Conservation (phyloP, 768 basidiomycete genomes). For the Rhodotorula taiwanensis region DNA sequence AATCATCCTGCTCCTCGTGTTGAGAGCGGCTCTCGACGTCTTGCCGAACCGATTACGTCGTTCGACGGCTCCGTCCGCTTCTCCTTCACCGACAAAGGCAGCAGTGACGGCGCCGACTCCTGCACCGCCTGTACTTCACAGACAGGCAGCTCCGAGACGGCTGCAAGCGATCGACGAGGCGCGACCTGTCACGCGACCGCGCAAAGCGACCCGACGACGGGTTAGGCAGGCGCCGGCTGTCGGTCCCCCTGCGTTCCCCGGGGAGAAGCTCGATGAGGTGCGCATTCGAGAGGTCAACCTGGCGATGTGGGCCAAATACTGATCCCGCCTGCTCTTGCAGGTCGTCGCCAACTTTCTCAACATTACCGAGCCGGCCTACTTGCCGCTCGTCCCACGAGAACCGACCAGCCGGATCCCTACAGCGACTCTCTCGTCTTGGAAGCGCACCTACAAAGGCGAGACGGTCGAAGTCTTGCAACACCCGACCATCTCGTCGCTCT, state of each 20-base stretch:
- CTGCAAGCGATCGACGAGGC: too few species aligned
- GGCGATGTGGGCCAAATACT: too few species aligned
- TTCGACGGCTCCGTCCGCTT: neutral
- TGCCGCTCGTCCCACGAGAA: slow-evolving; percentile 4
- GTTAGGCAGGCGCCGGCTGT: neutral
- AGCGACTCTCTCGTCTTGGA: slow-evolving; percentile 29
- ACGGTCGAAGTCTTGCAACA: slow-evolving; percentile 30
- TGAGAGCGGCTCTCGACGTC: slow-evolving; percentile 8
- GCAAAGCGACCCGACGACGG: neutral
- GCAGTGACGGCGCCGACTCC: neutral
- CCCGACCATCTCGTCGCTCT: slow-evolving; percentile 32
- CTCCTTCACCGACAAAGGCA: slow-evolving; percentile 1
- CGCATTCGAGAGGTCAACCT: too few species aligned
- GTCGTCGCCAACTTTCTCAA: slow-evolving; percentile 33
- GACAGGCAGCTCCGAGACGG: too few species aligned
- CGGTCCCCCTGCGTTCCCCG: slow-evolving; percentile 12
- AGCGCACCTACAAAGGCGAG: slow-evolving; percentile 8
- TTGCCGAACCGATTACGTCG: neutral
- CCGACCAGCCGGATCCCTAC: slow-evolving; percentile 16
- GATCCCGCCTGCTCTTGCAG: too few species aligned
- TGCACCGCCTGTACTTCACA: too few species aligned
- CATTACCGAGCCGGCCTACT: slow-evolving; percentile 26
- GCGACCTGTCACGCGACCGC: too few species aligned
- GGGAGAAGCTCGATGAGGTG: slow-evolving; percentile 32
- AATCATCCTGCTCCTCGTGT: slow-evolving; percentile 29